Evolutionary conservation across 345 rosid genomes (phyloP).

Genomic region (Salix koriyanagi): DNA sequence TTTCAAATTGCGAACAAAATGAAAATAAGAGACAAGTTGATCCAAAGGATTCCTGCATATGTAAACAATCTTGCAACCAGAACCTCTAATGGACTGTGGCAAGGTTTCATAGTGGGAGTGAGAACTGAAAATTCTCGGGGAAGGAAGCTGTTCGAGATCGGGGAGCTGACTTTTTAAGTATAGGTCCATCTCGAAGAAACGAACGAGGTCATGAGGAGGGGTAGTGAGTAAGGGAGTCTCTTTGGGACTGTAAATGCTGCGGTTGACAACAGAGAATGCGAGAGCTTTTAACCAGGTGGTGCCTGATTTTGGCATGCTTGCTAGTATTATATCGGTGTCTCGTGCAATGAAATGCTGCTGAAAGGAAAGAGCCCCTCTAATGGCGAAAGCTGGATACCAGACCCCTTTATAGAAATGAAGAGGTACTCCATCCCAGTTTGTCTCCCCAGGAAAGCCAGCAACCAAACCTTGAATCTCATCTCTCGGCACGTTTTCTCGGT

Average conservation of each 20-base stretch:
- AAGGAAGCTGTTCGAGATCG: constrained; percentile 12
- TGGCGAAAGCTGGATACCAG: constrained; percentile 68
- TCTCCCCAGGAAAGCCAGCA: constrained; percentile 40
- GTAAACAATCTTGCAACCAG: constrained; percentile 14
- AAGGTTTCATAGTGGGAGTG: too few species aligned
- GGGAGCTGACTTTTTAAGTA: not conserved
- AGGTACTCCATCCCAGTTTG: constrained; percentile 61
- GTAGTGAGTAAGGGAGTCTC: constrained; percentile 25
- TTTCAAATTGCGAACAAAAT: too few species aligned
- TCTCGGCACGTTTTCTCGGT: too few species aligned
- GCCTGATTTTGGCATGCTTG: constrained; percentile 2
- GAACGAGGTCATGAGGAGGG: constrained; percentile 40
- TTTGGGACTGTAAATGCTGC: not conserved
- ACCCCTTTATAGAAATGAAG: constrained; percentile 55
- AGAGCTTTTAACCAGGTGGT: constrained; percentile 45
- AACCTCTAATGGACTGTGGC: not conserved
- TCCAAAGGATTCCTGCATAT: constrained; percentile 27
- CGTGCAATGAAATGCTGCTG: constrained; percentile 30
- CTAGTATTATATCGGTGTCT: constrained; percentile 28
- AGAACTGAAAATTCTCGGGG: not conserved
- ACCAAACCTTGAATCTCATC: too few species aligned
- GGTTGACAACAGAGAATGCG: constrained; percentile 22
- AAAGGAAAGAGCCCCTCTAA: constrained; percentile 45
- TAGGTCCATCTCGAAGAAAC: constrained; percentile 30
- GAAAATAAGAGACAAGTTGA: not conserved